Evolutionary conservation across 1,284 basidiomycete species (phyloP).

Genomic region (Xanthoconium separans): DNA sequence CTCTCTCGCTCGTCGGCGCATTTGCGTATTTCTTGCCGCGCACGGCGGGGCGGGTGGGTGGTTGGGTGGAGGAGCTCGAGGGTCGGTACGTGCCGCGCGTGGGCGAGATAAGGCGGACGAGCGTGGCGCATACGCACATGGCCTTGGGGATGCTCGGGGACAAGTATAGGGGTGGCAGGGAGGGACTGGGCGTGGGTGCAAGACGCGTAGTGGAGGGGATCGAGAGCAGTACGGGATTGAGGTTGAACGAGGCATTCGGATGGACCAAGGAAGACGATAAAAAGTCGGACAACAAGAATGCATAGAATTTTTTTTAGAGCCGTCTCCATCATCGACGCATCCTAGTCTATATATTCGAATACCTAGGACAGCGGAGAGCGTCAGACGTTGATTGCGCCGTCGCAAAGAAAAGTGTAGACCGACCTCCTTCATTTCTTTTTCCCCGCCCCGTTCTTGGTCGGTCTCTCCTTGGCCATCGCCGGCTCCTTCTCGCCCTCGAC

Average conservation of each 20-base stretch:
- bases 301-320: slow-evolving; percentile 11
- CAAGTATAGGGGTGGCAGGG: slow-evolving; percentile 39
- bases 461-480: slow-evolving; percentile 27
- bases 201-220: slow-evolving; percentile 53
- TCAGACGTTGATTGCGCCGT: background rate
- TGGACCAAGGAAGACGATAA: slow-evolving; percentile 15
- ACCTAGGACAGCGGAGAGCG: no score
- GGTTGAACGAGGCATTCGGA: slow-evolving; percentile 62
- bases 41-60: slow-evolving; percentile 67
- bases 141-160: slow-evolving; percentile 52
- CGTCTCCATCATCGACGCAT: background rate
- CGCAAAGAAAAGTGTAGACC: background rate
- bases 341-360: background rate
- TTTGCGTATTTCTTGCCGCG: slow-evolving; percentile 80
- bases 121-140: slow-evolving; percentile 62
- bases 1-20: slow-evolving; percentile 63
- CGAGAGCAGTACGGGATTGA: slow-evolving; percentile 72
- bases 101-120: slow-evolving; percentile 66
- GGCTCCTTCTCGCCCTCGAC: slow-evolving; percentile 31
- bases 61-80: slow-evolving; percentile 71
- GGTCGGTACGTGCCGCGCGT: slow-evolving; percentile 65
- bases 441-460: slow-evolving; percentile 6
- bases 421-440: slow-evolving; percentile 23
- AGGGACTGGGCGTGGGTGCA: slow-evolving; percentile 47
- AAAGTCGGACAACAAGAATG: slow-evolving; percentile 10